Evolutionary conservation across 441 rosid genomes (phyloP).

Genomic region (Raphanus hybrid): DNA sequence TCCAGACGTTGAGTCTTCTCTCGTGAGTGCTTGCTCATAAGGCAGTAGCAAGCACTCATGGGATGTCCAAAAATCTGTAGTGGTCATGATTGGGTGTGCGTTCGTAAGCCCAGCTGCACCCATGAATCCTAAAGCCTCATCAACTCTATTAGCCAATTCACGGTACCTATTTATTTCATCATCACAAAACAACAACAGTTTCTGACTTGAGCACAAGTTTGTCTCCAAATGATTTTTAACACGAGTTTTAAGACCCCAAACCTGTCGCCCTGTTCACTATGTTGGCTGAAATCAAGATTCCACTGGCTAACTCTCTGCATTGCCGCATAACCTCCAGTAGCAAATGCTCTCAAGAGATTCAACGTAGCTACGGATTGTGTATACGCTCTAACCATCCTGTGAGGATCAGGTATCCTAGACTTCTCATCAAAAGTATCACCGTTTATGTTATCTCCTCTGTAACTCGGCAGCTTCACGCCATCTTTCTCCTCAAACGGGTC

Average conservation of each 20-base stretch:
- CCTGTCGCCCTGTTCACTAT: constrained; percentile 97
- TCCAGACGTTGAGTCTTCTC: constrained; percentile 94
- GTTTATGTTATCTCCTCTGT: constrained; percentile 92
- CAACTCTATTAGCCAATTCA: constrained; percentile 88
- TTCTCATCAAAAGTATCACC: constrained; percentile 89
- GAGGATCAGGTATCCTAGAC: constrained; percentile 88
- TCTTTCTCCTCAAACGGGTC: constrained; percentile 76
- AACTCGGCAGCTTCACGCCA: constrained; percentile 91
- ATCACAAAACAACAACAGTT: constrained; percentile 20
- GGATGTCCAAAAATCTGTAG: constrained; percentile 96
- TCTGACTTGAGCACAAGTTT: neutral
- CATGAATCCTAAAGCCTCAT: constrained; percentile 99
- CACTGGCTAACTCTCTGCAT: constrained; percentile 97
- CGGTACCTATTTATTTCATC: constrained; percentile 67
- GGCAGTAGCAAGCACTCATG: constrained; percentile 94
- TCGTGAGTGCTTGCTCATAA: constrained; percentile 89
- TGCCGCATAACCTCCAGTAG: constrained; percentile 97
- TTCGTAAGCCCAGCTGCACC: constrained; percentile 89
- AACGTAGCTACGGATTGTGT: constrained; percentile 88
- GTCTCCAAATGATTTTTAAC: neutral
- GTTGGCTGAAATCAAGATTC: constrained; percentile 93
- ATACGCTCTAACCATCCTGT: constrained; percentile 90
- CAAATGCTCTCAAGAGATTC: constrained; percentile 94
- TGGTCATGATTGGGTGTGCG: constrained; percentile 92
- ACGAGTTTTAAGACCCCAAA: constrained; percentile 4